Conservation (phyloP, 192 early-diverging fungal genomes). For the Coemansia sp. region DNA sequence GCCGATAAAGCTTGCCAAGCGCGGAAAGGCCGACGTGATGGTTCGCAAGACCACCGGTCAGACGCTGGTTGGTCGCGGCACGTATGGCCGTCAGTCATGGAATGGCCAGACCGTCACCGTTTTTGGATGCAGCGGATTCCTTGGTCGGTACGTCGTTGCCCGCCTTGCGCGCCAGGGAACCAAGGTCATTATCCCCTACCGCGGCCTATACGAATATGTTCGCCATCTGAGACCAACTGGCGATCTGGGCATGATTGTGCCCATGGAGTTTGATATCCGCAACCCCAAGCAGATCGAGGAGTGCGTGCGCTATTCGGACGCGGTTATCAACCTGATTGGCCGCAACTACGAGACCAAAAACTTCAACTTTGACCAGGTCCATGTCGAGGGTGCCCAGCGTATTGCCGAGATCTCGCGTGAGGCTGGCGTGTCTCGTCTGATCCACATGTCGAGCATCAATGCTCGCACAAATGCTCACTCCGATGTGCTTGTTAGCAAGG, state of each 20-base stretch:
- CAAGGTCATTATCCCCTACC: slow-evolving; percentile 87
- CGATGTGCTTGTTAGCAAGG: slow-evolving; percentile 83
- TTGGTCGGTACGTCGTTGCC: slow-evolving; percentile 91
- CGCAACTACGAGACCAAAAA: slow-evolving; percentile 92
- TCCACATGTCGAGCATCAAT: slow-evolving; percentile 89
- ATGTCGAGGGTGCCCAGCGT: slow-evolving; percentile 79
- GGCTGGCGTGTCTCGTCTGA: slow-evolving; percentile 78
- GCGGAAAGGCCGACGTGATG: slow-evolving; percentile 51
- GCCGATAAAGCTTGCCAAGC: slow-evolving; percentile 35
- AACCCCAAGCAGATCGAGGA: slow-evolving; percentile 83
- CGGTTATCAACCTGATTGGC: slow-evolving; percentile 94
- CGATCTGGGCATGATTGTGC: slow-evolving; percentile 92
- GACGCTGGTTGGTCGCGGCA: slow-evolving; percentile 60
- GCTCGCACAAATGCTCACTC: slow-evolving; percentile 76
- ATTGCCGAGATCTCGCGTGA: slow-evolving; percentile 81
- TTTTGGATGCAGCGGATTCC: slow-evolving; percentile 94
- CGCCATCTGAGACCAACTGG: slow-evolving; percentile 91
- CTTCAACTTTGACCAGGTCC: slow-evolving; percentile 83
- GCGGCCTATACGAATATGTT: slow-evolving; percentile 79
- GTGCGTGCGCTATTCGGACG: slow-evolving; percentile 89
- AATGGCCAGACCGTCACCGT: slow-evolving; percentile 91
- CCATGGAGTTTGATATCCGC: slow-evolving; percentile 86
- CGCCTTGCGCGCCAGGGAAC: slow-evolving; percentile 91
- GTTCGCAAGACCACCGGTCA: slow-evolving; percentile 52
- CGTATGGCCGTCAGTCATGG: slow-evolving; percentile 75